A percentile compares a stretch with the other conserved stretches of the same genome.
Evolutionary conservation across 2,329 filamentous ascomycete genomes (phyloP).

Genomic region (Colletotrichum zoysiae): DNA sequence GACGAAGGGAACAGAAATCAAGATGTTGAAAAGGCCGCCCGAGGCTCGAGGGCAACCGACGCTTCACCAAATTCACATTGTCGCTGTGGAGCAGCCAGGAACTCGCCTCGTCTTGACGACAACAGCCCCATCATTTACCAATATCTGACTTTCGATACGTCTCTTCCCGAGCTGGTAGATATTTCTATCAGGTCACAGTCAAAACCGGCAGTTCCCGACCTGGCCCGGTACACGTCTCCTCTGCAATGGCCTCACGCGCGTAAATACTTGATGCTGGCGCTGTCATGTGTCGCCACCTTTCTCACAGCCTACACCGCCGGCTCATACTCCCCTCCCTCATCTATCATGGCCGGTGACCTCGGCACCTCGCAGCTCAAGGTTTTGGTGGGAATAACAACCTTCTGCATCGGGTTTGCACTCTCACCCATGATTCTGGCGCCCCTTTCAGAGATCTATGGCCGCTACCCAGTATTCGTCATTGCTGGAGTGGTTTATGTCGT

Average conservation of each 20-base stretch:
- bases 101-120: conserved; percentile 3
- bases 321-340: conserved; percentile 78
- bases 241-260: conserved; percentile 77
- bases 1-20: neutral
- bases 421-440: conserved; percentile 91
- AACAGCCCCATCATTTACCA: conserved; percentile 51
- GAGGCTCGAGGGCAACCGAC: neutral
- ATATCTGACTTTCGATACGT: conserved; percentile 58
- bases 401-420: conserved; percentile 83
- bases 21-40: conserved; percentile 30
- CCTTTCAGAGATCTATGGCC: conserved; percentile 88
- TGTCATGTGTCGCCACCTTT: conserved; percentile 82
- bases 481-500: conserved; percentile 79
- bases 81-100: neutral
- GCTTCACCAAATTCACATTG: neutral
- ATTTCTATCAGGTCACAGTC: conserved; percentile 44
- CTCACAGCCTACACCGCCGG: conserved; percentile 86
- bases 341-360: conserved; percentile 75
- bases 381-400: conserved; percentile 83
- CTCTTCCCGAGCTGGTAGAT: conserved; percentile 50
- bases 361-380: conserved; percentile 73
- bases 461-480: conserved; percentile 83
- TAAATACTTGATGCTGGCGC: conserved; percentile 77
- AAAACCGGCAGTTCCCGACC: conserved; percentile 72
- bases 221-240: conserved; percentile 76